Conservation (phyloP, 352 stramenopile species). For the Globisporangium abappressorium region DNA sequence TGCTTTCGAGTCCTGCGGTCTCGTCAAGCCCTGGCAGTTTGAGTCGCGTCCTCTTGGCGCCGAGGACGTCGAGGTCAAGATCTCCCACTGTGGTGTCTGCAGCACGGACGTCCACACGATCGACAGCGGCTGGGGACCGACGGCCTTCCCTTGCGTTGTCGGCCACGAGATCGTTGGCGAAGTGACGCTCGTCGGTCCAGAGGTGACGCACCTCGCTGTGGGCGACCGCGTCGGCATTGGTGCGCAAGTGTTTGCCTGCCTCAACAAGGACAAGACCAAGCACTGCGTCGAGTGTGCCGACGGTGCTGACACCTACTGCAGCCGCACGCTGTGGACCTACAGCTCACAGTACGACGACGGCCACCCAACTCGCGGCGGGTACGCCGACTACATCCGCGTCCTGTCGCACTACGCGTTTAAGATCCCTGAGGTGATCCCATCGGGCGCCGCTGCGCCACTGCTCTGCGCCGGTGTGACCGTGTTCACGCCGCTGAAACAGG, state of each 20-base stretch:
- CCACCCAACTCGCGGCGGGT: conserved; percentile 47
- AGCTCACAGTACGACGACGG: conserved; percentile 30
- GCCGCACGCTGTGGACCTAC: conserved; percentile 44
- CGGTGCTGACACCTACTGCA: conserved; percentile 64
- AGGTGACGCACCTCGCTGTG: conserved; percentile 64
- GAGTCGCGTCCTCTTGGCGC: conserved; percentile 36
- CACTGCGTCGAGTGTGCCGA: conserved; percentile 57
- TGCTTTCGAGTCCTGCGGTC: conserved; percentile 28
- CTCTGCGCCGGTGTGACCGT: conserved; percentile 86
- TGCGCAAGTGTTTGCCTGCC: background rate
- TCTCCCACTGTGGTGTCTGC: conserved; percentile 59
- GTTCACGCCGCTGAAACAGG: conserved; percentile 67
- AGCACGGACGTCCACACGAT: conserved; percentile 50
- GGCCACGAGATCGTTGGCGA: conserved; percentile 56
- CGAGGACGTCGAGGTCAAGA: conserved; percentile 56
- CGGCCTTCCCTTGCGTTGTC: conserved; percentile 38
- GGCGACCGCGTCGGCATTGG: conserved; percentile 38
- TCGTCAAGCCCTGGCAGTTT: conserved; percentile 37
- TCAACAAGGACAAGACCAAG: background rate
- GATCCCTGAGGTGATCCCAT: conserved; percentile 69
- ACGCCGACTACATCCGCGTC: conserved; percentile 67
- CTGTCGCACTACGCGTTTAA: conserved; percentile 57
- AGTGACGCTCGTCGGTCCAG: conserved; percentile 29
- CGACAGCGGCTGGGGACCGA: conserved; percentile 41
- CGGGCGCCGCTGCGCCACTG: conserved; percentile 54